Conservation (phyloP, 768 basidiomycete genomes). For the Suillus lakei region DNA sequence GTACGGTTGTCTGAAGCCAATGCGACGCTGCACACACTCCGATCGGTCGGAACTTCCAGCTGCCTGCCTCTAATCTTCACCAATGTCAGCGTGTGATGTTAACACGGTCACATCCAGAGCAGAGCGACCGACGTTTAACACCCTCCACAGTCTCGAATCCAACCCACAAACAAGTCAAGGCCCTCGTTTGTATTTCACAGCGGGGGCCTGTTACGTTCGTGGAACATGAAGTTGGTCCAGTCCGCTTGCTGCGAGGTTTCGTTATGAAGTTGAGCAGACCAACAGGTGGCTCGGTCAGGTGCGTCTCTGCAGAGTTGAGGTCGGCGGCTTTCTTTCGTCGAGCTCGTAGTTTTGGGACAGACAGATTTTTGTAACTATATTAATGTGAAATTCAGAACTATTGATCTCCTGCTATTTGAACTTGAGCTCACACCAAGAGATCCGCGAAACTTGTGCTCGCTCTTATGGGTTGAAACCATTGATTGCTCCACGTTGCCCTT, state of each 20-base stretch:
- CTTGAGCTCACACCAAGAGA: too few relatives aligned
- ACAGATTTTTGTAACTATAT: conserved; percentile 41
- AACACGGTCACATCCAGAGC: not conserved
- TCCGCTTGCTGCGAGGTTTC: conserved; percentile 51
- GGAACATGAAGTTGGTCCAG: conserved; percentile 55
- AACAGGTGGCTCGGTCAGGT: conserved; percentile 46
- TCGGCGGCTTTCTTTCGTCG: conserved; percentile 37
- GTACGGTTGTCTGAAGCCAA: not conserved
- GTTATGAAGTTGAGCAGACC: conserved; percentile 59
- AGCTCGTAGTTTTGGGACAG: conserved; percentile 71
- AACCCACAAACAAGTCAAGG: too few relatives aligned
- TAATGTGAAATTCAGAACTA: conserved; percentile 3
- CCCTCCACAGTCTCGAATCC: too few relatives aligned
- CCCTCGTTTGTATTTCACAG: too few relatives aligned
- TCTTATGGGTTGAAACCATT: too few relatives aligned
- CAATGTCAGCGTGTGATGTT: not conserved
- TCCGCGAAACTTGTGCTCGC: too few relatives aligned
- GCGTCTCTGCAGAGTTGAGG: conserved; percentile 71
- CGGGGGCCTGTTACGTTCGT: conserved; percentile 75
- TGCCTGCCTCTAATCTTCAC: not conserved
- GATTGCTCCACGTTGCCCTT: too few relatives aligned
- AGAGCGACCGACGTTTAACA: too few relatives aligned
- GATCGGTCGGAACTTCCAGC: not conserved
- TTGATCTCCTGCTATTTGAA: not conserved
- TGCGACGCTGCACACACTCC: not conserved